Conservation (phyloP, 257 asterid species). For the Capsicum rhomboideum region DNA sequence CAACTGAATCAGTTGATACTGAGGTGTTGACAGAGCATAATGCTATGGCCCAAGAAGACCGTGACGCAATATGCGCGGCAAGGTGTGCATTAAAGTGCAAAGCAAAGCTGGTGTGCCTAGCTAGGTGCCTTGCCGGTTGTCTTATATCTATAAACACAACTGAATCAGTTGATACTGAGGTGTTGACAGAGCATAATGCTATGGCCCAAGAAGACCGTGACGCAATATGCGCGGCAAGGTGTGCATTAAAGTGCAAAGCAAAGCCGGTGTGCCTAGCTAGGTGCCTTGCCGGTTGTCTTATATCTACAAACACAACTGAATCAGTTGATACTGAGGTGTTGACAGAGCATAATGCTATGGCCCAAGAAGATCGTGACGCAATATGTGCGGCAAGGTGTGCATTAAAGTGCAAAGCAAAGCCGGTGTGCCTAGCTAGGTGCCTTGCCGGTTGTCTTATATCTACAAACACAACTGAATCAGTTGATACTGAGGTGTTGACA, state of each 20-base stretch:
- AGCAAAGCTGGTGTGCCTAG: not conserved
- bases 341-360: not conserved
- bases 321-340: not conserved
- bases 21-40: not conserved
- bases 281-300: not conserved
- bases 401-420: accelerated
- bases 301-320: no score
- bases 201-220: not conserved
- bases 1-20: not conserved
- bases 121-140: not conserved
- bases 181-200: not conserved
- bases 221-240: not conserved
- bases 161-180: not conserved
- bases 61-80: not conserved
- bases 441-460: not conserved
- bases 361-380: not conserved
- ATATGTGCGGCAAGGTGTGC: not conserved
- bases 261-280: not conserved
- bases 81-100: accelerated
- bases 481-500: not conserved
- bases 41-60: not conserved
- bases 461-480: no score
- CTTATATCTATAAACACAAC: no score
- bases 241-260: not conserved
- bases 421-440: not conserved